Evolutionary conservation across 2,329 filamentous ascomycete genomes (phyloP).

Genomic region (Aspergillus persii): DNA sequence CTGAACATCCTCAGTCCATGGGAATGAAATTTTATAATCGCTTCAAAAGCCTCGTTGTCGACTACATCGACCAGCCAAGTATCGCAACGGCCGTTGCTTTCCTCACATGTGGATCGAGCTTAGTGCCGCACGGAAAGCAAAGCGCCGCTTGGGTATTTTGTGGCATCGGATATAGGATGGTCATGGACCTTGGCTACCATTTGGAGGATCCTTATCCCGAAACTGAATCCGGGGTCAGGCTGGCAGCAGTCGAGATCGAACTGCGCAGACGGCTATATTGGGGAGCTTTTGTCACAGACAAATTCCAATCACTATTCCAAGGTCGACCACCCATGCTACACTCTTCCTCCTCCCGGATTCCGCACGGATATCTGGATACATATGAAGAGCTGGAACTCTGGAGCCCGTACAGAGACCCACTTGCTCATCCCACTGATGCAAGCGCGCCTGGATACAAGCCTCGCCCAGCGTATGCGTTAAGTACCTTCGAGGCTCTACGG

Average conservation of each 20-base stretch:
- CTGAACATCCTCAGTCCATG: conserved; percentile 31
- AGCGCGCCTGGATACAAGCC: background rate
- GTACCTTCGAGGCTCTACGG: background rate
- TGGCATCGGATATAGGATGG: conserved; percentile 41
- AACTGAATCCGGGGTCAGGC: background rate
- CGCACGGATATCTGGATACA: conserved; percentile 17
- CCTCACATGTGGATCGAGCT: conserved; percentile 31
- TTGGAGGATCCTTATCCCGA: conserved; percentile 12
- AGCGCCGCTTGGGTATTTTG: conserved; percentile 39
- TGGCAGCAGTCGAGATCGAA: conserved; percentile 11
- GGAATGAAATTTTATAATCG: conserved; percentile 36
- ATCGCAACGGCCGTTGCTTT: conserved; percentile 36
- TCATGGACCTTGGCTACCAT: conserved; percentile 40
- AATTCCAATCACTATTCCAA: conserved; percentile 17
- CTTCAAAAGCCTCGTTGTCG: conserved; percentile 31
- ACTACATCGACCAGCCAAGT: conserved; percentile 35
- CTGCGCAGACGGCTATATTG: conserved; percentile 22
- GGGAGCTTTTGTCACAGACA: conserved; percentile 20
- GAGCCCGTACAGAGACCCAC: conserved; percentile 16
- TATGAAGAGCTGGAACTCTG: conserved; percentile 20
- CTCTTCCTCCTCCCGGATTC: conserved; percentile 1
- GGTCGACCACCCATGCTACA: conserved; percentile 14
- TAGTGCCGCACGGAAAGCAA: conserved; percentile 34
- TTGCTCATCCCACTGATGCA: background rate
- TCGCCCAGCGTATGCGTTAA: background rate